A percentile compares a stretch with the other conserved stretches of the same genome.
Evolutionary conservation across 768 basidiomycete genomes (phyloP).

Genomic region (Trametes coccinea): DNA sequence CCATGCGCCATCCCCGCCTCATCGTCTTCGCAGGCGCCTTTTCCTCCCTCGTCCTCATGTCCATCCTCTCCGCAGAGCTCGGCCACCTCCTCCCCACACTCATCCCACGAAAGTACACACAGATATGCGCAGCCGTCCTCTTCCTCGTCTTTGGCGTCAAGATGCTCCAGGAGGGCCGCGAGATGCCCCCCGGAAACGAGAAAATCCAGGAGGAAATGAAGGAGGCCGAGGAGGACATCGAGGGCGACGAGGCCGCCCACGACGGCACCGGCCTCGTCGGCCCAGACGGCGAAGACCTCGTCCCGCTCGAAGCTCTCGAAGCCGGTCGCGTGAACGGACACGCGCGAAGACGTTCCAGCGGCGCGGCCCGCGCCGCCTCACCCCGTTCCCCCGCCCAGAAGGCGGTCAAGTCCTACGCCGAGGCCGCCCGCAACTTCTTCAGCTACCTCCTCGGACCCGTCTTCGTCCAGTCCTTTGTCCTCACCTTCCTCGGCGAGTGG

Average conservation of each 20-base stretch:
- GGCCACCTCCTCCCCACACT: slow-evolving; percentile 87
- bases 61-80: slow-evolving; percentile 88
- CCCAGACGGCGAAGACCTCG: slow-evolving; percentile 39
- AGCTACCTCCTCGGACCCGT: slow-evolving; percentile 86
- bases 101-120: slow-evolving; percentile 62
- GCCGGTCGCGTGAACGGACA: slow-evolving; percentile 48
- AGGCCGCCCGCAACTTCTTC: slow-evolving; percentile 81
- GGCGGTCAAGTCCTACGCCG: slow-evolving; percentile 36
- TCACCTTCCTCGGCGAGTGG: slow-evolving; percentile 99
- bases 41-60: slow-evolving; percentile 88
- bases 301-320: slow-evolving; percentile 77
- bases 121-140: slow-evolving; percentile 65
- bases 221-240: slow-evolving; percentile 95
- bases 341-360: slow-evolving; percentile 11
- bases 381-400: slow-evolving; percentile 20
- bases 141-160: slow-evolving; percentile 90
- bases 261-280: slow-evolving; percentile 42
- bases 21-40: slow-evolving; percentile 90
- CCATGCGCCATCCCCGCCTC: slow-evolving; percentile 87
- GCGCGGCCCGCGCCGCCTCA: slow-evolving; percentile 17
- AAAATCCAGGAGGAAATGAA: slow-evolving; percentile 94
- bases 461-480: slow-evolving; percentile 90
- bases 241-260: slow-evolving; percentile 65
- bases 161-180: slow-evolving; percentile 83
- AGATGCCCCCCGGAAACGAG: slow-evolving; percentile 74